Evolutionary conservation across 805 yeast species (phyloP).

Genomic region (Candida tibetensis): DNA sequence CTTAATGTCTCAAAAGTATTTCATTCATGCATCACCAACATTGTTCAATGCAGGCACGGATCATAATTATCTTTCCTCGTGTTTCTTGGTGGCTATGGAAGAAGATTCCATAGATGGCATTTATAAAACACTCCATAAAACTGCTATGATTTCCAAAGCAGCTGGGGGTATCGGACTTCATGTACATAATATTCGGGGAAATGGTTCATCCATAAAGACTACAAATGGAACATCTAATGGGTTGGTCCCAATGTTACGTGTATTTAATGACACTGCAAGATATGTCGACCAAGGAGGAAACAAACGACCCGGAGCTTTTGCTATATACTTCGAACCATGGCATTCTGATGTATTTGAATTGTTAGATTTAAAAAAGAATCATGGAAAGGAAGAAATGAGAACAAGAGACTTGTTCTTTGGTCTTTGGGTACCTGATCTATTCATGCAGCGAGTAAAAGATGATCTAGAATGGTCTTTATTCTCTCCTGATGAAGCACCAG

Average conservation of each 20-base stretch:
- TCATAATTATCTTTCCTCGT: conserved; percentile 81
- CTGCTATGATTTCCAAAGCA: conserved; percentile 60
- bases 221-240: conserved; percentile 65
- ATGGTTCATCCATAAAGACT: conserved; percentile 61
- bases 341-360: conserved; percentile 59
- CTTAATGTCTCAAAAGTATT: conserved; percentile 80
- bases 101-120: conserved; percentile 65
- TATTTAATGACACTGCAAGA: conserved; percentile 61
- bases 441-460: conserved; percentile 58
- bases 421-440: conserved; percentile 60
- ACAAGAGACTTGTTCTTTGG: conserved; percentile 65
- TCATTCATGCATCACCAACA: conserved; percentile 95
- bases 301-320: conserved; percentile 65
- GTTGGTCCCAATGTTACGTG: conserved; percentile 61
- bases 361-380: conserved; percentile 58
- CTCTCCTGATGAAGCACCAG: conserved; percentile 59
- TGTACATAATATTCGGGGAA: conserved; percentile 55
- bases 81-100: conserved; percentile 73
- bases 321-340: conserved; percentile 62
- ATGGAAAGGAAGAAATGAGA: conserved; percentile 62
- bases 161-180: conserved; percentile 67
- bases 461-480: conserved; percentile 57
- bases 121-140: conserved; percentile 57
- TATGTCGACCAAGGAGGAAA: conserved; percentile 67
- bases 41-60: conserved; percentile 91